These are phyloP conservation scores for Capsicum chinense DNA, from an alignment of 257 asterid species.

Conservation along the genomic window DNA sequence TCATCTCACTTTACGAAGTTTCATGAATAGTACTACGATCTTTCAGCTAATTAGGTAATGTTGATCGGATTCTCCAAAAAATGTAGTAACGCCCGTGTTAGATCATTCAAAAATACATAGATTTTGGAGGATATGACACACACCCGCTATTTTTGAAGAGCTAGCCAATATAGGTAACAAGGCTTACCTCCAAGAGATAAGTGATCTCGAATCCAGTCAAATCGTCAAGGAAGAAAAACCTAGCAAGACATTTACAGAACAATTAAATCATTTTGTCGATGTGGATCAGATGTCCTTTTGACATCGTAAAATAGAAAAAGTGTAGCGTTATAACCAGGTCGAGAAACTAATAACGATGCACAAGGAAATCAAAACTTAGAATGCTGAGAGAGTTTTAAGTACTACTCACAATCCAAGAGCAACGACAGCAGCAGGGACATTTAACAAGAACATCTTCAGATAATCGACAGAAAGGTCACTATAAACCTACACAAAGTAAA, in stretches of 20 bases:
- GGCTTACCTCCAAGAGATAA: slow-evolving; percentile 83
- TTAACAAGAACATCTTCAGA: slow-evolving; percentile 87
- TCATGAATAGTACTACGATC: not conserved
- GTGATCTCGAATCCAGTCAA: slow-evolving; percentile 94
- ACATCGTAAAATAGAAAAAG: not conserved
- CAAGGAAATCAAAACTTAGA: slow-evolving; percentile 79
- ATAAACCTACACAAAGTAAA: slow-evolving; percentile 66
- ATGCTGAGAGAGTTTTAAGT: not conserved
- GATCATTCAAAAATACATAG: not conserved
- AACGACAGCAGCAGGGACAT: slow-evolving; percentile 90
- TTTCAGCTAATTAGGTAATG: not conserved
- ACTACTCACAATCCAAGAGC: slow-evolving; percentile 88
- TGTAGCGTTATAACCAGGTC: not conserved
- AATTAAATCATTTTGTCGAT: not conserved
- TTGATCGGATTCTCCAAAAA: not conserved
- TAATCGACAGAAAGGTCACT: slow-evolving; percentile 94
- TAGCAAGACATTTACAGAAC: slow-evolving; percentile 32
- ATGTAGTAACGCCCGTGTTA: too few relatives aligned
- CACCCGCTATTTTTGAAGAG: not conserved
- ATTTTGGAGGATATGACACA: not conserved
- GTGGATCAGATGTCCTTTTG: not conserved
- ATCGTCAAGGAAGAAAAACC: slow-evolving; percentile 97
- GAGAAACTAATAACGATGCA: slow-evolving; percentile 34
- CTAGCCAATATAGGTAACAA: not conserved
- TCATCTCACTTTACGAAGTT: too few relatives aligned